Percentiles rank a stretch among this genome's conserved stretches.
phyloP scores from a whole-genome alignment of 768 basidiomycete genomes.

The Lentinula lateritia region DNA sequence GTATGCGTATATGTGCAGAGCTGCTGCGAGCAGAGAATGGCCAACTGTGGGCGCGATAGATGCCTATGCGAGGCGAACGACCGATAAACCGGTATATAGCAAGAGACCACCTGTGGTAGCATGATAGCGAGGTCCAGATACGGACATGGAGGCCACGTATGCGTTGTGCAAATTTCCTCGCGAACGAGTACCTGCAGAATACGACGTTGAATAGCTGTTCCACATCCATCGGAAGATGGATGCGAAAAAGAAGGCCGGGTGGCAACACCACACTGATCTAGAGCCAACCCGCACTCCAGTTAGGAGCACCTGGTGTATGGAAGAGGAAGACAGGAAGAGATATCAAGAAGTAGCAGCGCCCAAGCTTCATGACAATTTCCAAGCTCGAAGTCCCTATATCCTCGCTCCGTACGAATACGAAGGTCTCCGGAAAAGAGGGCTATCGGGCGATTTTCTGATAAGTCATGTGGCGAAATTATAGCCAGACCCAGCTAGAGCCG shows the following conservation, averaged over 20 bases:
- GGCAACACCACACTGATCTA: not conserved
- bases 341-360: conserved; percentile 23
- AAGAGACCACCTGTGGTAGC: not conserved
- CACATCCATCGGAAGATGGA: not conserved
- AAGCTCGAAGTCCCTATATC: conserved; percentile 28
- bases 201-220: not conserved
- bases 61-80: not conserved
- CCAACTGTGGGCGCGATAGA: not conserved
- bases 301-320: conserved; percentile 1
- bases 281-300: not conserved
- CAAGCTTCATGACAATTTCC: conserved; percentile 56
- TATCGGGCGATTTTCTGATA: conserved; percentile 57
- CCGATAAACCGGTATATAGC: not conserved
- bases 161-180: not conserved
- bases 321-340: not conserved
- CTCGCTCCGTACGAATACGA: conserved; percentile 27
- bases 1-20: not conserved
- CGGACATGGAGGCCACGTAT: not conserved
- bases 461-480: conserved; percentile 50
- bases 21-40: not conserved
- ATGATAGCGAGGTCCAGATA: not conserved
- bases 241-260: not conserved
- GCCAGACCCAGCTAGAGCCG: conserved; percentile 58
- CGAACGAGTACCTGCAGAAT: not conserved
- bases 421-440: conserved; percentile 37